Conservation (phyloP, 2,329 filamentous ascomycete genomes). For the Exophiala xenobiotica region DNA sequence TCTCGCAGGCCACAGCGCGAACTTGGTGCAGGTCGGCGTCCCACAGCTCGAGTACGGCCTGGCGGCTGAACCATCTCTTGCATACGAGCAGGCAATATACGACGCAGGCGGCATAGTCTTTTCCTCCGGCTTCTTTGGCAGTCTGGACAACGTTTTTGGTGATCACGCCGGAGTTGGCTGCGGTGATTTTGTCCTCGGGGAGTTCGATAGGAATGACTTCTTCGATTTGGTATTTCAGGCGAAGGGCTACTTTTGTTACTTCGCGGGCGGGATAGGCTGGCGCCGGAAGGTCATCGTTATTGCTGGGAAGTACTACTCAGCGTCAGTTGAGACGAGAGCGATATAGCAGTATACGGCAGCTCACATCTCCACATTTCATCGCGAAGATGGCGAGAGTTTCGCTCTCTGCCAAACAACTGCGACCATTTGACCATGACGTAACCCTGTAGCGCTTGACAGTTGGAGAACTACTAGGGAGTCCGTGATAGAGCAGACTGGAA, state of each 20-base stretch:
- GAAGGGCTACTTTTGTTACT: slow-evolving; percentile 85
- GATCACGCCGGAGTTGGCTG: slow-evolving; percentile 81
- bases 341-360: slow-evolving; percentile 22
- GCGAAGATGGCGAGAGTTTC: slow-evolving; percentile 35
- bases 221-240: slow-evolving; percentile 87
- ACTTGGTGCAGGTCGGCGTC: slow-evolving; percentile 81
- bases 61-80: slow-evolving; percentile 73
- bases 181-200: slow-evolving; percentile 70
- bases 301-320: slow-evolving; percentile 41
- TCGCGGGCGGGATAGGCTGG: slow-evolving; percentile 72
- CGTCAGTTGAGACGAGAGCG: neutral
- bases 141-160: slow-evolving; percentile 76
- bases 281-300: slow-evolving; percentile 42
- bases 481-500: neutral
- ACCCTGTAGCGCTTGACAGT: neutral
- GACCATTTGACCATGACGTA: slow-evolving; percentile 25
- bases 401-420: slow-evolving; percentile 24
- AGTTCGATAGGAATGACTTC: slow-evolving; percentile 88
- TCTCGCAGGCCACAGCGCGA: slow-evolving; percentile 79
- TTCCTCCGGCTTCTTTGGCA: slow-evolving; percentile 76
- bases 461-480: neutral
- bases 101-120: slow-evolving; percentile 73
- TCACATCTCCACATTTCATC: slow-evolving; percentile 44
- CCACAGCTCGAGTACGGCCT: slow-evolving; percentile 81
- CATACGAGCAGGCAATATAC: slow-evolving; percentile 79